Evolutionary conservation across 169 alveolate genomes (phyloP).

Genomic region (Plasmodium vinckei): DNA sequence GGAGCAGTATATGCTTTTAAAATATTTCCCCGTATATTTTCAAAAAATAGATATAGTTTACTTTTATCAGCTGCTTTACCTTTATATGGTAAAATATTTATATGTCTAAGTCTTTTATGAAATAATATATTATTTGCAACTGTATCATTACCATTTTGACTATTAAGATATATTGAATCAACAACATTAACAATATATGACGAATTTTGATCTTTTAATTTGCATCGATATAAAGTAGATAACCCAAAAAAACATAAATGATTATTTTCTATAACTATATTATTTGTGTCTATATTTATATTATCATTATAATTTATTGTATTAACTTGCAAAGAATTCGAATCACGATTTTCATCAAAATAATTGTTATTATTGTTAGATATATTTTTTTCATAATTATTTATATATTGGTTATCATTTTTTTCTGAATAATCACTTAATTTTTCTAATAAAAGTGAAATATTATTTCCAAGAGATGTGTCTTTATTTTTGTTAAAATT

Average conservation of each 20-base stretch:
- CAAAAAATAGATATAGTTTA: slow-evolving; percentile 45
- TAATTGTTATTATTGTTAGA: neutral
- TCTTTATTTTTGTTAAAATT: slow-evolving; percentile 2
- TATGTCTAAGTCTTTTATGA: slow-evolving; percentile 66
- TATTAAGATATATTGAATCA: slow-evolving; percentile 49
- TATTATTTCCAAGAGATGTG: slow-evolving; percentile 41
- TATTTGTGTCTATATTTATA: slow-evolving; percentile 37
- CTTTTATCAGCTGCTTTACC: slow-evolving; percentile 72
- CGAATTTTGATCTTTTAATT: slow-evolving; percentile 35
- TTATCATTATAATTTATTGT: slow-evolving; percentile 67
- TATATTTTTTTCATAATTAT: neutral
- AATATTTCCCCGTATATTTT: slow-evolving; percentile 54
- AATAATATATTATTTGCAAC: slow-evolving; percentile 66
- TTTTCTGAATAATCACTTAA: slow-evolving; percentile 59
- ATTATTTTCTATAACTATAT: slow-evolving; percentile 53
- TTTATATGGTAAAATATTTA: slow-evolving; percentile 53
- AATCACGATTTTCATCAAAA: neutral
- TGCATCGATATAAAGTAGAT: slow-evolving; percentile 34
- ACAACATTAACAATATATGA: slow-evolving; percentile 40
- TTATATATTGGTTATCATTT: slow-evolving; percentile 4
- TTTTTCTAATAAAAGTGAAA: slow-evolving; percentile 42
- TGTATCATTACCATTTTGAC: slow-evolving; percentile 49
- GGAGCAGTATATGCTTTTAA: slow-evolving; percentile 48
- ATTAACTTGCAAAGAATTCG: slow-evolving; percentile 8
- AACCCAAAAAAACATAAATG: slow-evolving; percentile 49